phyloP scores from a whole-genome alignment of 768 basidiomycete species.

The Xerocomus spinulosus region DNA sequence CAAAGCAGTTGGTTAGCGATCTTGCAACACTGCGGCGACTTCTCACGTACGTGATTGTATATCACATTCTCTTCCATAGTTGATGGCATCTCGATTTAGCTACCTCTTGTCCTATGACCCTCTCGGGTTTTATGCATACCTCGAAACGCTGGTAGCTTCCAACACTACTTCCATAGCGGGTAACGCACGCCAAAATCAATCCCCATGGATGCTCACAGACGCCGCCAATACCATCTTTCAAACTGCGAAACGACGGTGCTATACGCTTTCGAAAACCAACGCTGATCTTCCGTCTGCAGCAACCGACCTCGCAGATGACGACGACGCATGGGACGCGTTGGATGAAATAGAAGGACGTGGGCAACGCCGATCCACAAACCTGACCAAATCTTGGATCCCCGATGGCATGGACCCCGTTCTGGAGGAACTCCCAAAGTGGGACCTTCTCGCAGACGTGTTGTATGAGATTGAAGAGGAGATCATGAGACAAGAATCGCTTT shows the following conservation, averaged over 20 bases:
- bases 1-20: slow-evolving; percentile 87
- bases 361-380: slow-evolving; percentile 2
- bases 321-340: slow-evolving; percentile 72
- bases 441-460: slow-evolving; percentile 74
- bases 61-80: not conserved
- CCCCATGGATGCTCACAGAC: slow-evolving; percentile 90
- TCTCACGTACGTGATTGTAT: slow-evolving; percentile 53
- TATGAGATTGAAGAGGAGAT: slow-evolving; percentile 90
- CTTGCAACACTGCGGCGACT: slow-evolving; percentile 80
- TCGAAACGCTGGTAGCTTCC: slow-evolving; percentile 79
- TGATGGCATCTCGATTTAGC: slow-evolving; percentile 4
- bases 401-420: slow-evolving; percentile 77
- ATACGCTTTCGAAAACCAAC: slow-evolving; percentile 41
- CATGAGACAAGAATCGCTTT: slow-evolving; percentile 50
- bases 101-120: slow-evolving; percentile 90
- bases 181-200: slow-evolving; percentile 58
- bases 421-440: slow-evolving; percentile 96
- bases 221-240: slow-evolving; percentile 85
- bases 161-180: slow-evolving; percentile 49
- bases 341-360: slow-evolving; percentile 45
- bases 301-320: slow-evolving; percentile 49
- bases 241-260: slow-evolving; percentile 78
- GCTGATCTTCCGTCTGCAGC: slow-evolving; percentile 24
- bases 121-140: slow-evolving; percentile 84
- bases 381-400: slow-evolving; percentile 54